Base-by-base conservation (phyloP, 805 yeast genomes). In the Ogataea corticis region DNA sequence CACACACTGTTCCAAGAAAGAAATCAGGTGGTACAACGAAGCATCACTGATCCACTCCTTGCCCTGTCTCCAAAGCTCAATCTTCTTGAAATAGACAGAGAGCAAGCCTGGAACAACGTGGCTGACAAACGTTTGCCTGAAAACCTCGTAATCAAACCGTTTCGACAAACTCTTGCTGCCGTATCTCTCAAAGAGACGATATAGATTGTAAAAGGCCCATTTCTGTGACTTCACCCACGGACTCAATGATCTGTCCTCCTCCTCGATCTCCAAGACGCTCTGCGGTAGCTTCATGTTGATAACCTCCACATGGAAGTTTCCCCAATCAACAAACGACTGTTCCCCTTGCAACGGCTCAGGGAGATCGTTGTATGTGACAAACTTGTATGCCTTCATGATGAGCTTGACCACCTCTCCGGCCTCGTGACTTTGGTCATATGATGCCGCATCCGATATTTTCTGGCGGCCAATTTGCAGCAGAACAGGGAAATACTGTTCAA, bases 201-300 rank as follows among this genome's bases (percentile, higher is more conserved):
- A 77, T 33, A 91, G 62, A 62, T 87, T 89, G 18, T 88, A 89
- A 58, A 82, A 82, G 0, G 95, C 80, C 97, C 98, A 92, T 64
- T 92, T 94, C 69, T 77, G 91, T 55, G 81, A 78, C 67, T 81
- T 92, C 60, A 71, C 83, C 85, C 85, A 86, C 39, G 80, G 83
- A 55, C 77, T 71, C 16, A 66, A 53, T 38, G 68, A 71, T 40
- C 80, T 71, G 33, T 80, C 83, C 17, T 77, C 75, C 7, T 71
- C 72, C 38, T 79, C 82, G n/a, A 76, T 56, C 15, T 72, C 70
- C 49, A 73, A 48, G 2, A 80, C 79, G 33, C 75, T 73, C 0
- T 60, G 49, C 1, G 96, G 94, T 16, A 82, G 67, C 7, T 69
- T 70, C 68, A 80, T 74, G 51, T 76, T 76, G 41, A 88, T 79